Base-by-base conservation (phyloP, 1,284 basidiomycete species). In the Rhodotorula sp. region DNA sequence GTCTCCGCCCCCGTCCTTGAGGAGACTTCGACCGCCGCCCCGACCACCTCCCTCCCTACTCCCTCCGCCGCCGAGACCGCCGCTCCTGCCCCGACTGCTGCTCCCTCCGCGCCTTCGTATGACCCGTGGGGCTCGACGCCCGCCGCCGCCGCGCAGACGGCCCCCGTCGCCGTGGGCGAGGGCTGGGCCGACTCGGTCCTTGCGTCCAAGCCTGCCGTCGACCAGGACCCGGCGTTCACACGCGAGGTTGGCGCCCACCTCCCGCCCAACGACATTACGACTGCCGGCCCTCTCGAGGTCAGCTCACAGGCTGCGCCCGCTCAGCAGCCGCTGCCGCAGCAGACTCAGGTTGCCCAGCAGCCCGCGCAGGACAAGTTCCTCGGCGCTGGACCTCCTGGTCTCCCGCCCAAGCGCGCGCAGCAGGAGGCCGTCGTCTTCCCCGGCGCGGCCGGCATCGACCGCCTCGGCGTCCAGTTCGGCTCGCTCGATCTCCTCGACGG, bases 61-160 rank as follows among this genome's bases (percentile, higher is more conserved):
- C n/a, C 68, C 24, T 8, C 60, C 27, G 44, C 64, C 8, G 52
- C 68, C 52, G 64, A 65, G 49, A 49, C 72, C 63, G 29, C 64
- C 71, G 51, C 72, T 70, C 60, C 57, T 71, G 34, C 69, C 68
- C 48, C 60, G 61, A 62, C 66, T 36, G 54, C 68, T 8, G 39
- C 39, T 44, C 55, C 36, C 36, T 44, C 55, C 22, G 61, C 67
- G 24, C 57, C 70, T 19, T 46, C 71, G 46, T 79, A 64, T 71
- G 78, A 80, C 60, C 75, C 77, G 55, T 76, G 79, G 55, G 79
- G 72, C 62, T 68, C 76, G 47, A 76, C 81, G n/a, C 78, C 82
- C 55, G 72, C 79, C 48, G 68, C 80, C 24, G 73, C 62, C 30
- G 61, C 67, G 53, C 62, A 64, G 20, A 69, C 72, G 9, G 72